Conservation (phyloP, 768 basidiomycete species). For the Mycena filopes region DNA sequence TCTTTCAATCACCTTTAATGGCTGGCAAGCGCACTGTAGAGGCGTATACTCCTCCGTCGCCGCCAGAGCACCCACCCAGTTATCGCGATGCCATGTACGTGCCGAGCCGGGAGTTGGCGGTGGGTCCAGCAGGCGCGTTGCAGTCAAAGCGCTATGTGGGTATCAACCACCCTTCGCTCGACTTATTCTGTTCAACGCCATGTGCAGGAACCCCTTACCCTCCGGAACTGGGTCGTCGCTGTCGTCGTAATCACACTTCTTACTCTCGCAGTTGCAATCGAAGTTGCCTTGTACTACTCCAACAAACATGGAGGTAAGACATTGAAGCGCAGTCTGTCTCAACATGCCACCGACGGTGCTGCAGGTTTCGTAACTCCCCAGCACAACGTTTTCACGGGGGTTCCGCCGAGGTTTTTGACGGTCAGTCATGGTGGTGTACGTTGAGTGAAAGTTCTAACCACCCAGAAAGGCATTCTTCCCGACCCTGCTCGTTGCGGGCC, state of each 20-base stretch:
- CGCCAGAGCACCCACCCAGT: slow-evolving; percentile 9
- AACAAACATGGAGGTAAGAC: slow-evolving; percentile 53
- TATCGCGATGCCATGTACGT: slow-evolving; percentile 29
- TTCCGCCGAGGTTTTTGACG: slow-evolving; percentile 57
- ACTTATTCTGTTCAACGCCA: too few species aligned
- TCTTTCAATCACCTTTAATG: slow-evolving; percentile 9
- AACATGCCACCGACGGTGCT: neutral
- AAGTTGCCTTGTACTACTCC: slow-evolving; percentile 55
- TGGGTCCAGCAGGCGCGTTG: neutral
- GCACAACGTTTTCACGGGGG: slow-evolving; percentile 58
- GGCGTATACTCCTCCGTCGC: neutral
- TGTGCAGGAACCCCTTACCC: slow-evolving; percentile 11
- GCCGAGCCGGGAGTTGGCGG: slow-evolving; percentile 5
- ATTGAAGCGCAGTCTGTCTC: too few species aligned
- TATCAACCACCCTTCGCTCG: neutral
- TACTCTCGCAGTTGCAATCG: slow-evolving; percentile 55
- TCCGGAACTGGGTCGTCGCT: slow-evolving; percentile 16
- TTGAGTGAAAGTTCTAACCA: neutral
- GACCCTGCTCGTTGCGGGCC: slow-evolving; percentile 46
- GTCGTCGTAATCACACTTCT: slow-evolving; percentile 37
- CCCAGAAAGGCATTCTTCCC: slow-evolving; percentile 68
- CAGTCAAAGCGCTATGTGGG: slow-evolving; percentile 15
- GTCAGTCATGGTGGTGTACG: slow-evolving; percentile 20
- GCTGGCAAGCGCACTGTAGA: neutral
- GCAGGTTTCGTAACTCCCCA: slow-evolving; percentile 65